Base-by-base conservation (phyloP, 345 rosid species). In the Lepidium aucheri region DNA sequence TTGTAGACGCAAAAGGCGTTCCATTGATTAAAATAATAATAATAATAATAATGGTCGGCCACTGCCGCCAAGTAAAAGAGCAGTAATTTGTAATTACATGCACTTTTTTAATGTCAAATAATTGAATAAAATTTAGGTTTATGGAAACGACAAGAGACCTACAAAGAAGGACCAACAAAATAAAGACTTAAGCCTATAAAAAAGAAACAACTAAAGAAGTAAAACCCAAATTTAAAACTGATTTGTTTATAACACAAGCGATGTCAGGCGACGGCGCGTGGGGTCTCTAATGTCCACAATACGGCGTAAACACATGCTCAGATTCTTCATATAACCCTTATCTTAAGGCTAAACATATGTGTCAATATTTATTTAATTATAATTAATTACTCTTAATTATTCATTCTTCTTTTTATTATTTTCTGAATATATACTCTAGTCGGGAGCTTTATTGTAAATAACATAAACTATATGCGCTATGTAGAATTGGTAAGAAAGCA, bases 231-330 rank as follows among this genome's bases (percentile, higher is more conserved):
- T 12, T 66, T 30, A 33, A 34, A 67, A 40, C 1, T 30, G 32
- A 26, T 12, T 14, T 53, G 32, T 17, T 17, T 13, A 43, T 9
- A 35, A 24, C 44, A 51, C n/a, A n/a, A n/a, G n/a, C n/a, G n/a
- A n/a, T n/a, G n/a, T 43, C 53, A 60, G 43, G 68, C 61, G 68
- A 42, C 67, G 68, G 68, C 54, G 54, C 38, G 61, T 69, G 74
- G 74, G 74, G 67, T 50, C 61, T 36, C 32, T 28, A 28, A 28
- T 28, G 32, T 28, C 35, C 61, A 15, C 30, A 50, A 49, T 58
- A 28, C 36, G 16, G 52, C 15, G 40, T 41, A 47, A 58, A 26
- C 51, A 47, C 65, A 59, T 69, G 73, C 73, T 59, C 26, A 62
- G 41, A 52, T 20, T 58, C 59, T 59, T 69, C 38, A 7, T 9